Conservation (phyloP, 2,329 filamentous ascomycete genomes). For the Diplodia scrobiculata region DNA sequence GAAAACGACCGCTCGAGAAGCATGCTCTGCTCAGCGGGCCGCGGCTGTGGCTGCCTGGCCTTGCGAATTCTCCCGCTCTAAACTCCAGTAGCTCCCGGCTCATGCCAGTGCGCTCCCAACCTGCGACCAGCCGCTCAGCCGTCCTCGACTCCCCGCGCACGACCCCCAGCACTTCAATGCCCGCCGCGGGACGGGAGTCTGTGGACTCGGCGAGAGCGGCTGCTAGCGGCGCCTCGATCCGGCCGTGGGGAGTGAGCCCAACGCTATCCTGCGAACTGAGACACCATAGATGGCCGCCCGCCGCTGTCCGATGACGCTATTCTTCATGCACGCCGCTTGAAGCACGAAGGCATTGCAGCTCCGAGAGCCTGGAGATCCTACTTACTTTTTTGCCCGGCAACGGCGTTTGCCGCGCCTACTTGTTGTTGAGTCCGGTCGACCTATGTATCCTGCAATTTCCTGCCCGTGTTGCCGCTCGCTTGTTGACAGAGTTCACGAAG, state of each 20-base stretch:
- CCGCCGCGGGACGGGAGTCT: conserved; percentile 14
- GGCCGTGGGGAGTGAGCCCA: not conserved
- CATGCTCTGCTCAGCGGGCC: not conserved
- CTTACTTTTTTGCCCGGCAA: conserved; percentile 1
- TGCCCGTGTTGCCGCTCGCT: not conserved
- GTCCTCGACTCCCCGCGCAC: not conserved
- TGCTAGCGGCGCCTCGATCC: conserved; percentile 11
- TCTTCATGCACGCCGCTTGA: conserved; percentile 21
- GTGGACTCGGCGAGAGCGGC: conserved; percentile 7
- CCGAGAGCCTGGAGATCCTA: not conserved
- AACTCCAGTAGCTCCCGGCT: conserved; percentile 11
- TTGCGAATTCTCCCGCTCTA: not conserved
- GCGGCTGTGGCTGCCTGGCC: conserved; percentile 22
- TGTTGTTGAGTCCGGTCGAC: not conserved
- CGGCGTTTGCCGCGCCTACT: conserved; percentile 11
- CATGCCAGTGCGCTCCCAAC: not conserved
- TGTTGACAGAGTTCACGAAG: not conserved
- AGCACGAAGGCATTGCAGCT: conserved; percentile 9
- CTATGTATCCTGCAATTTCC: not conserved
- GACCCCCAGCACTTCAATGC: conserved; percentile 9
- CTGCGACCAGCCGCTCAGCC: not conserved
- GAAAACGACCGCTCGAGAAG: not conserved
- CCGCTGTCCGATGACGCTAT: conserved; percentile 22
- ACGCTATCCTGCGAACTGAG: conserved; percentile 2
- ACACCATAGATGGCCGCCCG: conserved; percentile 3